Conservation (phyloP, 176 grass and related monocot genomes). For the Ananas comosus region DNA sequence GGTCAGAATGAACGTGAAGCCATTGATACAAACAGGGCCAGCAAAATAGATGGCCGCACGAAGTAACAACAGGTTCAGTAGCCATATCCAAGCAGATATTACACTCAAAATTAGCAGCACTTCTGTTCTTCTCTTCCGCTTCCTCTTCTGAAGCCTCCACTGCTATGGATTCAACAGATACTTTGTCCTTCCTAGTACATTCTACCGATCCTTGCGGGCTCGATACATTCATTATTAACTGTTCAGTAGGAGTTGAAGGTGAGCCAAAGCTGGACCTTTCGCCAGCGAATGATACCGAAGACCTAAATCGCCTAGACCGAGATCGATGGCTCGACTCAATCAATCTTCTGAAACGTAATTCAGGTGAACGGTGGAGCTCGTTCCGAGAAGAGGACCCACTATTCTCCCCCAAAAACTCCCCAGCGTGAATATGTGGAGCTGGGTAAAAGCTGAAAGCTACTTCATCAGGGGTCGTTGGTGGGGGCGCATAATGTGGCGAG, state of each 20-base stretch:
- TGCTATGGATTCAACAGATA: conserved; percentile 28
- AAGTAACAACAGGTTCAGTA: conserved; percentile 86
- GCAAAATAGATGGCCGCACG: conserved; percentile 93
- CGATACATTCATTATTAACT: not conserved
- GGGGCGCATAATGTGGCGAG: conserved; percentile 1
- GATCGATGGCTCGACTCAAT: conserved; percentile 59
- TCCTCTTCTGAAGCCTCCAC: conserved; percentile 31
- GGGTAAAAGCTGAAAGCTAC: conserved; percentile 37
- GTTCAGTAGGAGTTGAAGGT: conserved; percentile 7
- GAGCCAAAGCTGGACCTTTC: conserved; percentile 29
- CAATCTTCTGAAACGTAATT: conserved; percentile 39
- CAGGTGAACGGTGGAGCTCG: conserved; percentile 37
- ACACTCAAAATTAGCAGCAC: conserved; percentile 67
- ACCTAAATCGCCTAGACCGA: conserved; percentile 58
- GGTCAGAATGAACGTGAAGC: conserved; percentile 79
- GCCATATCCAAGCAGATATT: conserved; percentile 98
- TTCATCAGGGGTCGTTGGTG: conserved; percentile 15
- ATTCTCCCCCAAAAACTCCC: conserved; percentile 32
- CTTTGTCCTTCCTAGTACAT: conserved; percentile 25
- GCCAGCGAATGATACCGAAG: conserved; percentile 41
- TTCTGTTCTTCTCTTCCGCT: conserved; percentile 39
- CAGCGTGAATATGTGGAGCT: conserved; percentile 24
- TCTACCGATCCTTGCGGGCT: conserved; percentile 8
- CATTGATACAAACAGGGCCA: conserved; percentile 98
- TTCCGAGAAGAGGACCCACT: conserved; percentile 47